Evolutionary conservation across 495 filamentous ascomycete genomes (phyloP), one percentile per base, ranked within the genome.

Genomic region (Talaromyces ruber): DNA sequence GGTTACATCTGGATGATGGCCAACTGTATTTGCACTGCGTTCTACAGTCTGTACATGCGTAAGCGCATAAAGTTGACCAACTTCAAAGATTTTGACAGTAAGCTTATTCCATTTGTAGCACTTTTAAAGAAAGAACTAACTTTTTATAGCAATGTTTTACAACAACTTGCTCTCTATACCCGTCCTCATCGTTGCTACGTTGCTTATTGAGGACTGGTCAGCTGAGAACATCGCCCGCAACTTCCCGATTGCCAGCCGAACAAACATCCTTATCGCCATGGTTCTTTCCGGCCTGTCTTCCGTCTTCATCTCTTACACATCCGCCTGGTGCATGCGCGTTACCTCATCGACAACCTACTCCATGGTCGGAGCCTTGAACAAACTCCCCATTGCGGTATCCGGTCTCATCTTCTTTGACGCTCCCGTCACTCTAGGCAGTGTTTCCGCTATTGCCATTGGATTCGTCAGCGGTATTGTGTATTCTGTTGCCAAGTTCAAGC

Each of bases 51-150:
- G 50, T 84, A 88, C 63, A 99, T 97, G 95, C 86, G 93, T 70
- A 99, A 99, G 83, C 86, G 95, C 60, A 98, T 98, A 70, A 98
- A 98, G 86, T 83, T 96, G 79, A 98, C 95, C 75, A 97, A 97
- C 82, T 98, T 99, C 78, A 97, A 97, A 81, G 94, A 99, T 71
- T 97, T 95, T 77, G 94, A 99, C 75, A 96, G 93, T 97, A 84
- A 76, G 93, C 54, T 26, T 56, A 34, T 37, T 55, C 24, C 26
- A 18, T n/a, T n/a, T 43, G 14, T 24, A 11, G 52, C 14, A 58
- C 51, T 56, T 30, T 26, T 14, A 65, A 64, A 76, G 82, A 69
- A 79, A 21, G 43, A 1, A 54, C 22, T 54, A 26, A 54, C 22
- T 47, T 12, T 28, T 55, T 37, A 26, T 66, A 98, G 93, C 93